Conservation (phyloP, 306 rosid genomes). For the Pachyrhizus erosus region DNA sequence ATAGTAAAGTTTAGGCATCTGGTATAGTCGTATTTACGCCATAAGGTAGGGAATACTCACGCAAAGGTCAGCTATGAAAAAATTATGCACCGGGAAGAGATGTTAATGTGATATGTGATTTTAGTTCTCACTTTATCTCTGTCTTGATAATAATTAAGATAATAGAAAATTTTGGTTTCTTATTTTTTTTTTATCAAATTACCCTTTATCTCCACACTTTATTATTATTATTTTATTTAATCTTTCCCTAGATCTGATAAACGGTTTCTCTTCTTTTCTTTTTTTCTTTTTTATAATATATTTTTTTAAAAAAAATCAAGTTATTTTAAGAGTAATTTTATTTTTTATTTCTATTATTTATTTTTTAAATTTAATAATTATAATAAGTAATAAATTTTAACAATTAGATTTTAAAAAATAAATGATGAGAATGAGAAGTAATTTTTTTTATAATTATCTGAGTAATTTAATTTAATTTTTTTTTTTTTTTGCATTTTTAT, state of each 20-base stretch:
- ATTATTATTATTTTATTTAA: background rate
- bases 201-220: background rate
- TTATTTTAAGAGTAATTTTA: too few relatives aligned
- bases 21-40: background rate
- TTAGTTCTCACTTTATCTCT: background rate
- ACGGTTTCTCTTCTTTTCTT: background rate
- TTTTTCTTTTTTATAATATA: too few relatives aligned
- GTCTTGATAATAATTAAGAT: background rate
- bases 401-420: background rate
- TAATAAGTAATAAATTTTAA: background rate
- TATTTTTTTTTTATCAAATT: background rate
- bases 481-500: background rate
- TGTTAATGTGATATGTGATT: background rate
- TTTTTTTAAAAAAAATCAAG: too few relatives aligned
- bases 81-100: background rate
- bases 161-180: background rate
- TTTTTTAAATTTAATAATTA: too few relatives aligned
- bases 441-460: too few relatives aligned
- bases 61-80: background rate
- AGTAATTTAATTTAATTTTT: too few relatives aligned
- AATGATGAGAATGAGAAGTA: too few relatives aligned
- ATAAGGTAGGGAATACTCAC: background rate
- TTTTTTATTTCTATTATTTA: background rate
- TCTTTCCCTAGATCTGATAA: background rate
- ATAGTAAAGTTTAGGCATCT: constrained; percentile 24